phyloP scores from a whole-genome alignment of 352 stramenopile genomes.

The Thraustochytrium sp. region DNA sequence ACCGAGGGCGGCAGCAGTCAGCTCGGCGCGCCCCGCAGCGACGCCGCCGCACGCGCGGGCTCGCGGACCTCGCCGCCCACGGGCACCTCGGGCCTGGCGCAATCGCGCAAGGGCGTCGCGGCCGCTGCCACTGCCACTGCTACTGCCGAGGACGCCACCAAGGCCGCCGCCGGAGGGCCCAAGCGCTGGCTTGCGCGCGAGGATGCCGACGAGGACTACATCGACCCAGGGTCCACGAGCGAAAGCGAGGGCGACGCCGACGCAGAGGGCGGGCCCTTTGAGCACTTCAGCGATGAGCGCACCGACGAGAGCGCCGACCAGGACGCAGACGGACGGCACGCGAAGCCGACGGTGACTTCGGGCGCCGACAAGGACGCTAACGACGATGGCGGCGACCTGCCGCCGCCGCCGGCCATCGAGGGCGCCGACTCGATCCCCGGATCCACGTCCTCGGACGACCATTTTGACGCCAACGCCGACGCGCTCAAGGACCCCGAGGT shows the following conservation, averaged over 20 bases:
- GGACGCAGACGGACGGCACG: background rate
- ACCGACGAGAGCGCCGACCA: background rate
- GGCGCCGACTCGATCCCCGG: no score
- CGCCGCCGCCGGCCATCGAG: no score
- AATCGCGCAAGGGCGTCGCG: no score
- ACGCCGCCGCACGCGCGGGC: no score
- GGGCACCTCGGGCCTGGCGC: no score
- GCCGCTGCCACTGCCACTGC: background rate
- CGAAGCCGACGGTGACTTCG: background rate
- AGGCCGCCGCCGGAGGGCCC: background rate
- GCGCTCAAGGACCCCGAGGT: background rate
- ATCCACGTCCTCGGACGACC: no score
- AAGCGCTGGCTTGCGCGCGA: background rate
- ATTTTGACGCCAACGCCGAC: background rate
- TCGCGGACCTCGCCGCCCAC: no score
- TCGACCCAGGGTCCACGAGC: background rate
- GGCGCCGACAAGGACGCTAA: background rate
- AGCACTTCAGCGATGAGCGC: background rate
- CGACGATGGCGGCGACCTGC: background rate
- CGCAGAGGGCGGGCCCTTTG: background rate
- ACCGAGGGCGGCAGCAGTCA: no score
- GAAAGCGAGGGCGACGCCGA: background rate
- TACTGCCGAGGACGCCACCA: background rate
- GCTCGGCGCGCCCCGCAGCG: no score
- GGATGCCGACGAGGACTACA: background rate